Evolutionary conservation across 805 yeast species (phyloP).

Genomic region (Cyberlindnera japonica): DNA sequence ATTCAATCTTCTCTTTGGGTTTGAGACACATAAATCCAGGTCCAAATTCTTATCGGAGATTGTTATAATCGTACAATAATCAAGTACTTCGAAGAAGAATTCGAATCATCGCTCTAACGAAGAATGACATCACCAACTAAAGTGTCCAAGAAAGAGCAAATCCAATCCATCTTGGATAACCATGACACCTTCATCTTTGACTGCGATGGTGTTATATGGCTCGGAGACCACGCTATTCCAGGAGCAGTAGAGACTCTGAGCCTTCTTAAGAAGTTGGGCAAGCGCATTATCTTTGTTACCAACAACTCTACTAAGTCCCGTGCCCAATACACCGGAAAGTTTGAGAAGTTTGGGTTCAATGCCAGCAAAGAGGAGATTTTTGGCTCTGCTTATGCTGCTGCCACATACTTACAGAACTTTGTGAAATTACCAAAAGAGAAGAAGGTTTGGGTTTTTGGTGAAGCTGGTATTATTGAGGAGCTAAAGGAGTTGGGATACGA

Average conservation of each 20-base stretch:
- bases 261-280: slow-evolving; percentile 48
- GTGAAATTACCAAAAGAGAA: slow-evolving; percentile 66
- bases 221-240: slow-evolving; percentile 80
- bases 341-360: slow-evolving; percentile 48
- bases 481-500: slow-evolving; percentile 68
- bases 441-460: slow-evolving; percentile 90
- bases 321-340: slow-evolving; percentile 68
- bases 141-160: slow-evolving; percentile 44
- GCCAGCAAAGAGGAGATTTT: slow-evolving; percentile 68
- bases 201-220: slow-evolving; percentile 97
- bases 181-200: slow-evolving; percentile 91
- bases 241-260: slow-evolving; percentile 70
- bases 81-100: no score
- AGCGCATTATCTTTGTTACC: slow-evolving; percentile 84
- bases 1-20: neutral
- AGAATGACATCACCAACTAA: slow-evolving; percentile 36
- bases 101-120: neutral
- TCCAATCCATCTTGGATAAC: slow-evolving; percentile 49
- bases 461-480: slow-evolving; percentile 80
- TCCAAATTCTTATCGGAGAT: no score
- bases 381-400: slow-evolving; percentile 89
- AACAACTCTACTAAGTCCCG: slow-evolving; percentile 94
- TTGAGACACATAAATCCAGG: no score
- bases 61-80: no score
- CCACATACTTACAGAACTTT: slow-evolving; percentile 77